Conservation (phyloP, 345 rosid genomes). For the Toxicodendron radicans region DNA sequence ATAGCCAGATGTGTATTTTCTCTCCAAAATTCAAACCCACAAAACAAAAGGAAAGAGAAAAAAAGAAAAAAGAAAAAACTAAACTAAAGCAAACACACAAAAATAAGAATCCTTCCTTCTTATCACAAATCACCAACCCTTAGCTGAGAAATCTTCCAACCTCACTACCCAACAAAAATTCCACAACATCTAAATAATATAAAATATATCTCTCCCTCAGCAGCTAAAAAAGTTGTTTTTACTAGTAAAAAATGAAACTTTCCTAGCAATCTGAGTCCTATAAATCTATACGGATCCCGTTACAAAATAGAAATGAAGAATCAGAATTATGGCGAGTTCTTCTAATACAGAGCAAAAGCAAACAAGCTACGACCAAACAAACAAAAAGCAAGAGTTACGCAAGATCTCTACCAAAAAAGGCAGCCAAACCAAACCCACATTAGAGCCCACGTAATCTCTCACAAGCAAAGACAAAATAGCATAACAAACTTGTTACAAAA, state of each 20-base stretch:
- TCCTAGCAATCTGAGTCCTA: constrained; percentile 20
- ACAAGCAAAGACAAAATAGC: constrained; percentile 21
- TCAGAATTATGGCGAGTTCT: background rate
- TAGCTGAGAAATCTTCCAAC: constrained; percentile 25
- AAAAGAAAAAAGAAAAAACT: background rate
- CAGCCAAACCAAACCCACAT: constrained; percentile 40
- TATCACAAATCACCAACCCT: constrained; percentile 32
- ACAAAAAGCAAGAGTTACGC: constrained; percentile 17
- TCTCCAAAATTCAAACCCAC: constrained; percentile 26
- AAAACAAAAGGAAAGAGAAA: background rate
- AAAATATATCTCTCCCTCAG: constrained; percentile 15
- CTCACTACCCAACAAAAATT: constrained; percentile 38
- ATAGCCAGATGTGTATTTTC: constrained; percentile 46
- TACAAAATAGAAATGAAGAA: background rate
- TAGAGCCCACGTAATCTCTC: constrained; percentile 18
- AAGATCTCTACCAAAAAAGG: constrained; percentile 39
- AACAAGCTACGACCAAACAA: constrained; percentile 29
- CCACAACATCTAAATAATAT: constrained; percentile 20
- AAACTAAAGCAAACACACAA: background rate
- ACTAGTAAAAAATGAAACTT: constrained; percentile 21
- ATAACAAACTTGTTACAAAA: background rate
- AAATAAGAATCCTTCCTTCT: constrained; percentile 18
- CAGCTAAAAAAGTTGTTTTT: constrained; percentile 20
- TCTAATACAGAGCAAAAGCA: background rate
- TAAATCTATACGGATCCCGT: constrained; percentile 15